Percentiles rank a stretch among this genome's conserved stretches.
These are phyloP conservation scores for Malus hybrid DNA, from an alignment of 331 rosid genomes.

Conservation along the genomic window DNA sequence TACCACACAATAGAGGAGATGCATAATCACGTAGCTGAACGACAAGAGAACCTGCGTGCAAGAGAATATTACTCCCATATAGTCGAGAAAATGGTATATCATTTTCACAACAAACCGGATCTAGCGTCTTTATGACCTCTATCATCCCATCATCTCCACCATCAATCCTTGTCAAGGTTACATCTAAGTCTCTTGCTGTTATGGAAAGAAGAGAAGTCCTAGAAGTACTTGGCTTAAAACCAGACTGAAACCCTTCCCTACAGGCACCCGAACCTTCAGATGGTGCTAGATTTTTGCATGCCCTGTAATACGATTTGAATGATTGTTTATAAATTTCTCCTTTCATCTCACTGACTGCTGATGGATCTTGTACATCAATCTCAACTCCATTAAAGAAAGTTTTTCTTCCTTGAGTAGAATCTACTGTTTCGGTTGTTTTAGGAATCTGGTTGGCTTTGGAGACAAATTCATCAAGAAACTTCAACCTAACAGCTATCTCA, in stretches of 20 bases:
- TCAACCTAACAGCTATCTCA: slow-evolving; percentile 81
- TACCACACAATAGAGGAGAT: slow-evolving; percentile 77
- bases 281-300: slow-evolving; percentile 62
- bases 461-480: slow-evolving; percentile 64
- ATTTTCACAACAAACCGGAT: slow-evolving; percentile 72
- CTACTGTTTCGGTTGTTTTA: slow-evolving; percentile 45
- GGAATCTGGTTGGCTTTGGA: slow-evolving; percentile 47
- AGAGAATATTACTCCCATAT: slow-evolving; percentile 72
- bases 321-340: slow-evolving; percentile 76
- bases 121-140: slow-evolving; percentile 76
- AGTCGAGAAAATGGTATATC: slow-evolving; percentile 88
- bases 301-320: slow-evolving; percentile 79
- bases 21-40: slow-evolving; percentile 76
- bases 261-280: slow-evolving; percentile 94
- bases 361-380: slow-evolving; percentile 61
- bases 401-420: slow-evolving; percentile 56
- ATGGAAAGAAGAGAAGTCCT: slow-evolving; percentile 82
- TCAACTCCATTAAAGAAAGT: slow-evolving; percentile 47
- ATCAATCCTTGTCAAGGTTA: slow-evolving; percentile 76
- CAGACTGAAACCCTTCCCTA: slow-evolving; percentile 75
- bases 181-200: slow-evolving; percentile 64
- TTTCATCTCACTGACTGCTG: slow-evolving; percentile 39
- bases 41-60: slow-evolving; percentile 61
- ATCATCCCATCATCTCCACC: slow-evolving; percentile 94
- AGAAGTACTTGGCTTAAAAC: slow-evolving; percentile 77